These are phyloP conservation scores for Pterula multifida DNA, from an alignment of 1,284 basidiomycete species.

Conservation along the genomic window DNA sequence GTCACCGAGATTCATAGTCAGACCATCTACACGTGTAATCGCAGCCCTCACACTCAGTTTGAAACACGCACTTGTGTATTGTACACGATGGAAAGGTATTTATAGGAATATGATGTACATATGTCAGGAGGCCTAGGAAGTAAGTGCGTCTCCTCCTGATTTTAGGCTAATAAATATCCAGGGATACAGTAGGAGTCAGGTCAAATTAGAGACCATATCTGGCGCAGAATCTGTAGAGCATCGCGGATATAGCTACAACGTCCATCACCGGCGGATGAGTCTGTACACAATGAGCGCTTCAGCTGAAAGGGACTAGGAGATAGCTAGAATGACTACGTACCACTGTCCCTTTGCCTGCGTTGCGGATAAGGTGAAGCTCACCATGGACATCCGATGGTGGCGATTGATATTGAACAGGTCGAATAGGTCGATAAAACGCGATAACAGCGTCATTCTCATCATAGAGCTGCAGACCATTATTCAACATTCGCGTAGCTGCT, in stretches of 20 bases:
- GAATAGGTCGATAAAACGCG: conserved; percentile 65
- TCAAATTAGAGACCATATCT: conserved; percentile 45
- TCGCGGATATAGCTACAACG: conserved; percentile 67
- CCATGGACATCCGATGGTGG: conserved; percentile 67
- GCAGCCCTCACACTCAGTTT: not conserved
- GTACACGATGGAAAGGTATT: not conserved
- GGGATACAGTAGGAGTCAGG: conserved; percentile 2
- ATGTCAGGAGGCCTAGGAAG: conserved; percentile 15
- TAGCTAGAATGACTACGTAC: conserved; percentile 30
- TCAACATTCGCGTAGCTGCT: no score
- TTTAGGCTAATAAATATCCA: not conserved
- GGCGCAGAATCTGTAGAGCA: conserved; percentile 70
- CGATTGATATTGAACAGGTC: conserved; percentile 57
- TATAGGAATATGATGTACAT: not conserved
- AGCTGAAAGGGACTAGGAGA: not conserved
- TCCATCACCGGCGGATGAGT: conserved; percentile 83
- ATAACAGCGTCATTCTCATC: conserved; percentile 57
- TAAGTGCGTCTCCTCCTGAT: conserved; percentile 13
- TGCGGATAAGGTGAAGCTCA: conserved; percentile 69
- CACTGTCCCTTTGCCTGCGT: conserved; percentile 67
- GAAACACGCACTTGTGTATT: not conserved
- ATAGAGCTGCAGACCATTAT: conserved; percentile 47
- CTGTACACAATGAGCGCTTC: conserved; percentile 25
- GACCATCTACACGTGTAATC: not conserved
- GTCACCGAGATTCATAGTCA: no score